Base-by-base conservation (phyloP, 345 rosid genomes). In the Capsella bursapastoris region DNA sequence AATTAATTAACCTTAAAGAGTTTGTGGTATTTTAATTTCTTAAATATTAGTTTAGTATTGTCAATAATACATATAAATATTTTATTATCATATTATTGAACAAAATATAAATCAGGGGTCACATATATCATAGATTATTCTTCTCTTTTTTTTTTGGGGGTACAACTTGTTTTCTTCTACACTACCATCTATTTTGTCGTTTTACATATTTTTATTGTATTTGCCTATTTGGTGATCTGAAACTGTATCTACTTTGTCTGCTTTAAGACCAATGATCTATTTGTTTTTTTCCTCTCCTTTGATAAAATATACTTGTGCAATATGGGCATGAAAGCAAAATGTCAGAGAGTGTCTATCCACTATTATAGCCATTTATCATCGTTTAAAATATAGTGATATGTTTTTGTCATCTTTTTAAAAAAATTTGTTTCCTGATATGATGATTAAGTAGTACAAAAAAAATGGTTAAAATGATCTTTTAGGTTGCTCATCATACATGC, bases 331-430 rank as follows among this genome's bases (percentile, higher is more conserved):
- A 56, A 65, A 27, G 66, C 47, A 53, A 31, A 35, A 34, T 64
- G 65, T 73, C 77, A 65, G 77, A 45, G 58, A n/a, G 41, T 56
- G 58, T 73, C 64, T 64, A 55, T 32, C 71, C 31, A 64, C 50
- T 34, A 55, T 47, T 56, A 64, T 9, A 64, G 15, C 8, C 47
- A 45, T 12, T 12, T 22, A 22, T 73, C 47, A 44, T 73, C 48
- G 22, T 38, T 38, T 14, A 32, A 43, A 56, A 25, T 45, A 45
- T 34, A 44, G 49, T 45, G 22, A 56, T 55, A 15, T 72, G 16
- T 52, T 41, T 62, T 51, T 12, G 9, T 7, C 41, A 16, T 68
- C 3, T 58, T 58, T 34, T 1, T 6, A 1, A 6, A 34, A 8
- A 12, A 40, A 38, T 11, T 22, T 22, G 25, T 22, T 22, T 15